Evolutionary conservation across 495 filamentous ascomycete species (phyloP).

Genomic region (Penicillium paxilli): DNA sequence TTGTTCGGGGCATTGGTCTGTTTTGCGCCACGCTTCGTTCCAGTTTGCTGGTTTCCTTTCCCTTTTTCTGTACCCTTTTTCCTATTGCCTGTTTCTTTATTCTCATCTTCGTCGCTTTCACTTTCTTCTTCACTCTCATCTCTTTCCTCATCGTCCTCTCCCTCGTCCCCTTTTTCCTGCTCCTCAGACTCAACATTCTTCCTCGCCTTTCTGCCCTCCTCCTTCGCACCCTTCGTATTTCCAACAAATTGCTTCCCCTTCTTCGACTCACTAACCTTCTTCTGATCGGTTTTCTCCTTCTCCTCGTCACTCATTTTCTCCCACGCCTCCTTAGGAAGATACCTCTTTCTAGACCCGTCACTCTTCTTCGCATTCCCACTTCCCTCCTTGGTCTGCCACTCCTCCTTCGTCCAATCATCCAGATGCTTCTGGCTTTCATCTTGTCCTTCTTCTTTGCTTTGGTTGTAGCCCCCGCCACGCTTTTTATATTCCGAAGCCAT

Average conservation of each 20-base stretch:
- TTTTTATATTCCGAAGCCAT: constrained; percentile 53
- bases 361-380: constrained; percentile 41
- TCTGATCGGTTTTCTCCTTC: constrained; percentile 45
- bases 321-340: constrained; percentile 52
- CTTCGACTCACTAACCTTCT: constrained; percentile 41
- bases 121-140: not conserved
- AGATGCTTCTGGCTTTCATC: constrained; percentile 43
- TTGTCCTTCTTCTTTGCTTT: constrained; percentile 39
- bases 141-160: not conserved
- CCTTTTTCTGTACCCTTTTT: not conserved
- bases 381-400: constrained; percentile 54
- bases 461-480: constrained; percentile 50
- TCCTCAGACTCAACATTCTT: not conserved
- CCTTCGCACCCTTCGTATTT: constrained; percentile 41
- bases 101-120: not conserved
- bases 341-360: constrained; percentile 46
- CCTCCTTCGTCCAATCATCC: constrained; percentile 45
- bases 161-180: not conserved
- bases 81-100: not conserved
- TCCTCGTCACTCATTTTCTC: constrained; percentile 46
- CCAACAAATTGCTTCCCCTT: constrained; percentile 47
- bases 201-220: constrained; percentile 30
- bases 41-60: not conserved
- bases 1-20: not conserved
- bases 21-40: not conserved